Percentiles rank a stretch among this genome's conserved stretches.
These are phyloP conservation scores for Neurospora sp. DNA, from an alignment of 495 filamentous ascomycete species.

Conservation along the genomic window DNA sequence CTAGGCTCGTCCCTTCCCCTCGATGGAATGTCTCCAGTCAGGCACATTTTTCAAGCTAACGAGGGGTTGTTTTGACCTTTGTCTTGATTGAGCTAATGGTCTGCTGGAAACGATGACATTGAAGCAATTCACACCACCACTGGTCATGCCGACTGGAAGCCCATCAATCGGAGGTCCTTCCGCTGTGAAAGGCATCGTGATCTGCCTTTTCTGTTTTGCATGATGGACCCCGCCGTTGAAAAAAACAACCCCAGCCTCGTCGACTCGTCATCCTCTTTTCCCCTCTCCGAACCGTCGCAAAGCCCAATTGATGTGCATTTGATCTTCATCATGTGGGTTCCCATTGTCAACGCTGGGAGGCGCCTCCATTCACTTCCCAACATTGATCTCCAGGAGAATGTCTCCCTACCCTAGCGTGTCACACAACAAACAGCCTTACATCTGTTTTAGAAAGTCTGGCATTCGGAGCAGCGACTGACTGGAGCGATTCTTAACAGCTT, in stretches of 20 bases:
- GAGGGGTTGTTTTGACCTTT: background rate
- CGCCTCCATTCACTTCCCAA: background rate
- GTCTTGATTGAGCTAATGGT: background rate
- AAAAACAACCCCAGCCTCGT: background rate
- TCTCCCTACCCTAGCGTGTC: background rate
- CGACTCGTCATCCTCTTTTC: background rate
- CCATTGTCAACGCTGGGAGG: background rate
- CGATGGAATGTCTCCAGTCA: background rate
- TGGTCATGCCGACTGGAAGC: background rate
- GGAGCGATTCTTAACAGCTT: background rate
- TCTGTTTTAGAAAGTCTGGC: background rate
- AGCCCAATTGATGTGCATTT: background rate
- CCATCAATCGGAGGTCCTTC: background rate
- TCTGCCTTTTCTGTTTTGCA: background rate
- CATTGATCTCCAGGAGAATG: background rate
- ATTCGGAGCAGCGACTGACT: background rate
- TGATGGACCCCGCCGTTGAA: background rate
- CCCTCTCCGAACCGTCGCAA: background rate
- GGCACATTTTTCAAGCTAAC: background rate
- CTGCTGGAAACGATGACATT: background rate
- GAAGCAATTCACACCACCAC: no score
- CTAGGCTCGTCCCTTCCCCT: background rate
- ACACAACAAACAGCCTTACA: background rate
- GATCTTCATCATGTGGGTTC: background rate
- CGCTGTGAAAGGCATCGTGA: background rate